Percentiles rank a stretch among this genome's conserved stretches.
These are phyloP conservation scores for Coniella lustricola DNA, from an alignment of 2,329 filamentous ascomycete genomes.

Conservation along the genomic window DNA sequence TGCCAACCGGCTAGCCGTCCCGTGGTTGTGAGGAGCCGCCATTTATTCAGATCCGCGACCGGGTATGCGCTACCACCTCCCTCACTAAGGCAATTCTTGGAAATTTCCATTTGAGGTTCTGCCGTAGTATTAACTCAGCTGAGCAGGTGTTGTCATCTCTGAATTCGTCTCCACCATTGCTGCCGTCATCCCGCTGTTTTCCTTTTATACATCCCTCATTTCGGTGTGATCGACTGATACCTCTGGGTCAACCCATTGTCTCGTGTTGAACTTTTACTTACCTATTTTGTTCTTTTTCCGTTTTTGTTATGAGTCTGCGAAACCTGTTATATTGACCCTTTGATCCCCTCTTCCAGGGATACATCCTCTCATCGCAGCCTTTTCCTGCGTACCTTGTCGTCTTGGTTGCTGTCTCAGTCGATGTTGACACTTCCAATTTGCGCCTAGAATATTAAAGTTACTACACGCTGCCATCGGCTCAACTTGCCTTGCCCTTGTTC, in stretches of 20 bases:
- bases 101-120: neutral
- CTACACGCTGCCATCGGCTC: neutral
- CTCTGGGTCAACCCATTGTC: conserved; percentile 1
- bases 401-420: no score
- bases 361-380: no score
- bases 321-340: no score
- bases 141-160: conserved; percentile 4
- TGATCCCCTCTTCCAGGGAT: no score
- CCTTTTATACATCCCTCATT: neutral
- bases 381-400: no score
- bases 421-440: neutral
- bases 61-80: conserved; percentile 14
- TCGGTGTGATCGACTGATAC: neutral
- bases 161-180: neutral
- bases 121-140: conserved; percentile 6
- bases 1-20: neutral
- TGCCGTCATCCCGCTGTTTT: conserved; percentile 5
- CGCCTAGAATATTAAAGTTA: neutral
- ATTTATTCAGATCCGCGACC: conserved; percentile 7
- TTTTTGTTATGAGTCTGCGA: no score
- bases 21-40: neutral
- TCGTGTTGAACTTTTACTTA: no score
- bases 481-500: no score
- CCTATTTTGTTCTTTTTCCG: no score
- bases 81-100: conserved; percentile 12